phyloP scores from a whole-genome alignment of 202 grass and related monocot species.

The Dendrocalamus latiflorus region DNA sequence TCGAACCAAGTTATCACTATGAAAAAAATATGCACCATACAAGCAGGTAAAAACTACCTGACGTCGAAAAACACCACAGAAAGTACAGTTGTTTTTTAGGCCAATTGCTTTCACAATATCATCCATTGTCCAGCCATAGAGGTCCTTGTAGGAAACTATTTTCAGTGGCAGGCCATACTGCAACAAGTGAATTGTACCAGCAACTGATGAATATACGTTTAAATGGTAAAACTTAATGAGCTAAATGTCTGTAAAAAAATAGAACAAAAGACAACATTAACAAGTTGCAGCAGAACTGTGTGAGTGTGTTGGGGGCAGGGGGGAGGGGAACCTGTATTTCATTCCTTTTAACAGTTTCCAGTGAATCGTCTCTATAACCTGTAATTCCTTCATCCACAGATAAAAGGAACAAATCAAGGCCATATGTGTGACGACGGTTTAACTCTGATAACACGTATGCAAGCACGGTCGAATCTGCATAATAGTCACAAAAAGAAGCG shows the following conservation, averaged over 20 bases:
- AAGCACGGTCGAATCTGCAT: too few species aligned
- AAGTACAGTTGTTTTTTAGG: slow-evolving; percentile 93
- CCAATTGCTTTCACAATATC: slow-evolving; percentile 95
- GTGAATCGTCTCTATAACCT: slow-evolving; percentile 92
- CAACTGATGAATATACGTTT: not conserved
- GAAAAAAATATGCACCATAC: not conserved
- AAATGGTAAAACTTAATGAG: not conserved
- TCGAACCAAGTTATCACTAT: not conserved
- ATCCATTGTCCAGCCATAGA: slow-evolving; percentile 99
- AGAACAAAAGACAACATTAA: not conserved
- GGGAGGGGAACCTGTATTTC: slow-evolving; percentile 66
- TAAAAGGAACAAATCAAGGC: too few species aligned
- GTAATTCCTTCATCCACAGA: slow-evolving; percentile 98
- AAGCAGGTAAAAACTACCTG: slow-evolving; percentile 56
- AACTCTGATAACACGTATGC: too few species aligned
- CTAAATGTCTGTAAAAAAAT: not conserved
- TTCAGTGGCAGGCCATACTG: slow-evolving; percentile 89
- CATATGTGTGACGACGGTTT: too few species aligned
- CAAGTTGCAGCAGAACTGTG: slow-evolving; percentile 1
- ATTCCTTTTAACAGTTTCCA: slow-evolving; percentile 99
- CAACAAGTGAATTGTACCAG: slow-evolving; percentile 19
- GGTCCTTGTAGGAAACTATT: slow-evolving; percentile 96
- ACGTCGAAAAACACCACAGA: slow-evolving; percentile 91
- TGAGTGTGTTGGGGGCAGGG: not conserved
- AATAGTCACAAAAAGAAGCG: too few species aligned